A percentile compares a stretch with the other conserved stretches of the same genome.
These are phyloP conservation scores for Plasmopara halstedii DNA, from an alignment of 352 stramenopile genomes.

Conservation along the genomic window DNA sequence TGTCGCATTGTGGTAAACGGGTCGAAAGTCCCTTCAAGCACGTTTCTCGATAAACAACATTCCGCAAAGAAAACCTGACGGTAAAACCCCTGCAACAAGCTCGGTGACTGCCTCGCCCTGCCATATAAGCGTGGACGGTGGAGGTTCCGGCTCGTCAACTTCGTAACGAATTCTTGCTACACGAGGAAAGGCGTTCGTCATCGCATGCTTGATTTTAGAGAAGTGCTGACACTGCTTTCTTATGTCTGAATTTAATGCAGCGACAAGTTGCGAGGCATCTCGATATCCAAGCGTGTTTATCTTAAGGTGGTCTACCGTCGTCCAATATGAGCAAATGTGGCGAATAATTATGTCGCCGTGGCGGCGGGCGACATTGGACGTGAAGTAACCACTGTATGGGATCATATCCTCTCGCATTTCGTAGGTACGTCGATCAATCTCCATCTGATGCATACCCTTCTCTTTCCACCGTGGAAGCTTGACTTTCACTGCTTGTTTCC, in stretches of 20 bases:
- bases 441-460: constrained; percentile 47
- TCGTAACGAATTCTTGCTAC: constrained; percentile 37
- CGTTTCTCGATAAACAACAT: constrained; percentile 54
- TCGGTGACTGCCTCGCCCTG: constrained; percentile 36
- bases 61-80: constrained; percentile 38
- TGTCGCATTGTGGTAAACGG: too few species aligned
- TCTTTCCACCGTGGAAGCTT: constrained; percentile 37
- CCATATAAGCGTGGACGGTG: constrained; percentile 27
- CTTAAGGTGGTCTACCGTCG: constrained; percentile 26
- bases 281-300: constrained; percentile 43
- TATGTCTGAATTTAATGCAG: constrained; percentile 40
- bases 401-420: constrained; percentile 54
- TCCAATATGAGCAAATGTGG: constrained; percentile 46
- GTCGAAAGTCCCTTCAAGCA: constrained; percentile 4
- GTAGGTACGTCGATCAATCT: constrained; percentile 50
- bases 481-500: constrained; percentile 29
- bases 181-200: constrained; percentile 31
- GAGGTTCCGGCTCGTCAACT: constrained; percentile 21
- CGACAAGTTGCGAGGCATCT: constrained; percentile 33
- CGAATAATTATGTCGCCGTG: constrained; percentile 52
- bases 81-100: constrained; percentile 35
- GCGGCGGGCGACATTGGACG: constrained; percentile 42
- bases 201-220: constrained; percentile 40
- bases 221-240: constrained; percentile 52
- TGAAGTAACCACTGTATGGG: constrained; percentile 48